phyloP scores from a whole-genome alignment of 2,329 filamentous ascomycete species.

The Colletotrichum sp. region DNA sequence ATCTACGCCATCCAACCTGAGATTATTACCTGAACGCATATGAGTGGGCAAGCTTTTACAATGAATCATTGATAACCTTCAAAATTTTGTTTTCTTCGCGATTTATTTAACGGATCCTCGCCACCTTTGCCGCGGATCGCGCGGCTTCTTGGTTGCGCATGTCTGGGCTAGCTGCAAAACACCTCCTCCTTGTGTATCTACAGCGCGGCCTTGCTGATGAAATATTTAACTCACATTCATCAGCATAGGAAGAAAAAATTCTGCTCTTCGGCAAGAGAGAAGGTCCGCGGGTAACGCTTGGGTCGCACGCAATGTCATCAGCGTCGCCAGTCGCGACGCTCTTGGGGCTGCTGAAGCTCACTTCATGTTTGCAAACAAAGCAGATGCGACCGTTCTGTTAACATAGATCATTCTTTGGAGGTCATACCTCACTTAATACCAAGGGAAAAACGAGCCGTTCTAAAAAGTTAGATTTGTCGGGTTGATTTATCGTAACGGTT shows the following conservation, averaged over 20 bases:
- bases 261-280: not conserved
- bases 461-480: not conserved
- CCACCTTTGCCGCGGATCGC: not conserved
- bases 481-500: not conserved
- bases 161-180: not conserved
- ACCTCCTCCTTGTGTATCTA: not conserved
- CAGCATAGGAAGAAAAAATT: not conserved
- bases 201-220: not conserved
- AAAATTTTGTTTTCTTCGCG: not conserved
- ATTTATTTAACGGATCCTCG: not conserved
- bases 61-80: not conserved
- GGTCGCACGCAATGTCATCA: not conserved
- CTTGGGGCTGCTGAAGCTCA: not conserved
- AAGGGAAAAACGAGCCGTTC: not conserved
- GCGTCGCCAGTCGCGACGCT: not conserved
- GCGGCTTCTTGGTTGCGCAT: not conserved
- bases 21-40: not conserved
- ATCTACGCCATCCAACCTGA: not conserved
- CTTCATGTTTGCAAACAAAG: not conserved
- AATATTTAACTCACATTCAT: not conserved
- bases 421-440: not conserved
- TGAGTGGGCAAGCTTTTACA: not conserved
- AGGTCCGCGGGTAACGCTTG: not conserved
- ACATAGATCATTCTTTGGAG: not conserved
- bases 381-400: not conserved